These are phyloP conservation scores for Mycena galericulata DNA, from an alignment of 768 basidiomycete genomes.

Conservation along the genomic window DNA sequence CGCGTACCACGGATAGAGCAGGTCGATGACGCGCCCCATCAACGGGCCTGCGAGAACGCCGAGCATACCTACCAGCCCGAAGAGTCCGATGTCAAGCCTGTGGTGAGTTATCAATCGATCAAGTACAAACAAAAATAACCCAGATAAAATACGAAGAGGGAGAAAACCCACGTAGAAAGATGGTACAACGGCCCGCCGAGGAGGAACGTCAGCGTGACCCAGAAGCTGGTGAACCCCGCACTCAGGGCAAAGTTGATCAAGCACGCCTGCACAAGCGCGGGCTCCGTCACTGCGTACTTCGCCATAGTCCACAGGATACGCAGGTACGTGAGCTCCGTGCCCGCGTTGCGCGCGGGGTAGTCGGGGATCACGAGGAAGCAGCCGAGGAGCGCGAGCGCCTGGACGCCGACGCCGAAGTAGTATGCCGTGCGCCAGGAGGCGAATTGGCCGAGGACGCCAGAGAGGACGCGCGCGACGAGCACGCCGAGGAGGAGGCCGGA, in stretches of 20 bases:
- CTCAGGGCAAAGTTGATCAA: slow-evolving; percentile 73
- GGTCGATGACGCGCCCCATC: slow-evolving; percentile 78
- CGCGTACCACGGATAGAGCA: slow-evolving; percentile 80
- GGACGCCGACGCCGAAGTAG: slow-evolving; percentile 80
- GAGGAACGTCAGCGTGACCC: slow-evolving; percentile 86
- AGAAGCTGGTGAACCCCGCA: slow-evolving; percentile 69
- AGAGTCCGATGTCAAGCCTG: slow-evolving; percentile 73
- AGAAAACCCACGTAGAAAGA: slow-evolving; percentile 71
- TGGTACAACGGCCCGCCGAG: slow-evolving; percentile 81
- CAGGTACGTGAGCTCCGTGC: slow-evolving; percentile 66
- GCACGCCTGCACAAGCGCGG: slow-evolving; percentile 76
- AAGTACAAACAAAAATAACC: too few relatives aligned
- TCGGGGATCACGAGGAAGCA: slow-evolving; percentile 81
- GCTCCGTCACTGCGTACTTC: slow-evolving; percentile 81
- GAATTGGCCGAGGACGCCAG: slow-evolving; percentile 81
- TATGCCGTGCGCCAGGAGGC: slow-evolving; percentile 79
- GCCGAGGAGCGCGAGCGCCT: slow-evolving; percentile 66
- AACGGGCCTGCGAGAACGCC: slow-evolving; percentile 79
- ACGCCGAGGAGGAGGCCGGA: slow-evolving; percentile 78
- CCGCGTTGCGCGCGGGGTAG: slow-evolving; percentile 80
- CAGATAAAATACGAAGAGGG: slow-evolving; percentile 1
- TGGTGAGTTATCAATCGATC: too few relatives aligned
- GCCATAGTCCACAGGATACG: slow-evolving; percentile 82
- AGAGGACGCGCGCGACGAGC: slow-evolving; percentile 77
- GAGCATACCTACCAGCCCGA: slow-evolving; percentile 81